Conservation (phyloP, 31 red algal genomes). For the Odonthalia washingtoniensis region DNA sequence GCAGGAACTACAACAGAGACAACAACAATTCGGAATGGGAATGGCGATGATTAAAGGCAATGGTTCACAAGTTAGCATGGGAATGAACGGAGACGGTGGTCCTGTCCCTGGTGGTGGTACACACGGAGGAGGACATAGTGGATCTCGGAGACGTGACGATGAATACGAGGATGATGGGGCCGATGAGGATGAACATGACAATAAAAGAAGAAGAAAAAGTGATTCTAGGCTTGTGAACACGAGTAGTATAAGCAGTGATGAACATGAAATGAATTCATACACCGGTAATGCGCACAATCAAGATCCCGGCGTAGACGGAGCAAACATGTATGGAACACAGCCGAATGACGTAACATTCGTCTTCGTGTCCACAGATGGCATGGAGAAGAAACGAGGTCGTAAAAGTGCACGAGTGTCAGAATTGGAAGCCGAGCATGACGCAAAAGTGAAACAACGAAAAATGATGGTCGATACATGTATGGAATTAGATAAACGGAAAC, state of each 20-base stretch:
- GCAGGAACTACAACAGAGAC: background rate
- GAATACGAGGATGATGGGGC: background rate
- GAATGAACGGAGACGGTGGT: background rate
- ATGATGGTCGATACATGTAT: constrained; percentile 48
- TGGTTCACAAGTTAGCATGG: background rate
- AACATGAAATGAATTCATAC: constrained; percentile 51
- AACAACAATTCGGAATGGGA: background rate
- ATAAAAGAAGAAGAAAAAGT: constrained; percentile 15
- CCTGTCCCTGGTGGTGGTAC: background rate
- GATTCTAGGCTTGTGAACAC: constrained; percentile 39
- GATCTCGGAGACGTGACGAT: background rate
- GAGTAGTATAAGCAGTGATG: constrained; percentile 75
- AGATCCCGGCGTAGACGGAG: no score
- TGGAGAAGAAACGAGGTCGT: constrained; percentile 76
- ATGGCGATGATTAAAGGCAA: background rate
- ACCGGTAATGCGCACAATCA: no score
- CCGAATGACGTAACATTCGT: constrained; percentile 67
- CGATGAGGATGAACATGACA: background rate
- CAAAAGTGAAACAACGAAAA: constrained; percentile 58
- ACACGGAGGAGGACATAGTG: background rate
- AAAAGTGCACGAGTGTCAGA: constrained; percentile 74
- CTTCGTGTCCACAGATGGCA: constrained; percentile 74
- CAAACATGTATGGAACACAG: no score
- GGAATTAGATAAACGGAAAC: constrained; percentile 55
- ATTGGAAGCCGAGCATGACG: constrained; percentile 67